These are phyloP conservation scores for Beauveria scarabaeidicola DNA, from an alignment of 2,329 filamentous ascomycete genomes.

Conservation along the genomic window DNA sequence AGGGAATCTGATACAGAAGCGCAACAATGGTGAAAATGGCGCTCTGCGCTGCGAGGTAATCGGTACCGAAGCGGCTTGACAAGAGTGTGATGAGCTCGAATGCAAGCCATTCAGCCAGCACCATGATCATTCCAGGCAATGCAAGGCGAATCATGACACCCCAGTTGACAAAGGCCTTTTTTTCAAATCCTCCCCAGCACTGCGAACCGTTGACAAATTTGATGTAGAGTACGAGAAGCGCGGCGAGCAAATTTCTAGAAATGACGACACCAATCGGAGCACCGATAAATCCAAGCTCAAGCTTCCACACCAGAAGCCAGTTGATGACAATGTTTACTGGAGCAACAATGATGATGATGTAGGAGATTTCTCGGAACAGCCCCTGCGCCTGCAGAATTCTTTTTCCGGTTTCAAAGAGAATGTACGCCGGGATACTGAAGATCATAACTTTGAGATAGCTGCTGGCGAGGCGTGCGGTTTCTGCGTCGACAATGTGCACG, in stretches of 20 bases:
- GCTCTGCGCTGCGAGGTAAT: slow-evolving; percentile 81
- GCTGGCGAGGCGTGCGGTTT: slow-evolving; percentile 62
- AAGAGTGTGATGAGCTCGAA: slow-evolving; percentile 88
- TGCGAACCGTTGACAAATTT: slow-evolving; percentile 62
- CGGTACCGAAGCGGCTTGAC: slow-evolving; percentile 69
- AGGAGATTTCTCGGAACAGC: slow-evolving; percentile 68
- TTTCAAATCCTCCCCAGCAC: slow-evolving; percentile 77
- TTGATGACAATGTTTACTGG: slow-evolving; percentile 71
- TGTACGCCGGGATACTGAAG: slow-evolving; percentile 67
- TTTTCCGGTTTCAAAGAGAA: slow-evolving; percentile 69
- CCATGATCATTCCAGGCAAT: slow-evolving; percentile 84
- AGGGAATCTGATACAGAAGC: slow-evolving; percentile 84
- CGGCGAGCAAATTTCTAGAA: slow-evolving; percentile 67
- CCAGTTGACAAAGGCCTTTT: slow-evolving; percentile 65
- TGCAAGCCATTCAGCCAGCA: slow-evolving; percentile 84
- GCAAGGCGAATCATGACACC: slow-evolving; percentile 75
- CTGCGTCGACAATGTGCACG: slow-evolving; percentile 34
- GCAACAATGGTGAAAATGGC: slow-evolving; percentile 73
- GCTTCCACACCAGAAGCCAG: slow-evolving; percentile 68
- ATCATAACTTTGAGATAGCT: slow-evolving; percentile 65
- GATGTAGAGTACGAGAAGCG: slow-evolving; percentile 70
- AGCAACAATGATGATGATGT: slow-evolving; percentile 66
- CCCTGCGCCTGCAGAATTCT: slow-evolving; percentile 78
- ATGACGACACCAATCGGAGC: slow-evolving; percentile 74
- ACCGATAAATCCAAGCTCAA: slow-evolving; percentile 63